Percentiles rank a stretch among this genome's conserved stretches.
phyloP scores from a whole-genome alignment of 371 early-diverging fungal species.

The Coemansia sp. region DNA sequence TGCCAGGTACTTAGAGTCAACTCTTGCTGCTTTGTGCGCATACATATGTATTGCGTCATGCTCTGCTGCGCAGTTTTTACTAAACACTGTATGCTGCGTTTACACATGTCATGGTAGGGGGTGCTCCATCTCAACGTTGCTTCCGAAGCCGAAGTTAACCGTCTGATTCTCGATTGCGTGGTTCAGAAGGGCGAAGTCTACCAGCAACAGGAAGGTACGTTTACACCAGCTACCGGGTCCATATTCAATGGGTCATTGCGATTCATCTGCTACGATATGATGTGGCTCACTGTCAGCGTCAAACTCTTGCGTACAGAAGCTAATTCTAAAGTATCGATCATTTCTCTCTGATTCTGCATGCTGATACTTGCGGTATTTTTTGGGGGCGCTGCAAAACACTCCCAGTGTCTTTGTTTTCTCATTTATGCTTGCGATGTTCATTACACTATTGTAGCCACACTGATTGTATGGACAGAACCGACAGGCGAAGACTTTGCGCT shows the following conservation, averaged over 20 bases:
- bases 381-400: background rate
- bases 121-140: slow-evolving; percentile 42
- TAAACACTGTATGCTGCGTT: background rate
- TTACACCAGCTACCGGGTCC: background rate
- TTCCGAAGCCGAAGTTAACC: slow-evolving; percentile 30
- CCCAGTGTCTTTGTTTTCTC: background rate
- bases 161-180: slow-evolving; percentile 61
- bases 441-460: slow-evolving; percentile 61
- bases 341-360: background rate
- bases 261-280: background rate
- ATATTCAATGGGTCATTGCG: background rate
- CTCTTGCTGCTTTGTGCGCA: background rate
- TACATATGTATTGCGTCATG: background rate
- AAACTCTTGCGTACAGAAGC: background rate
- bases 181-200: slow-evolving; percentile 65
- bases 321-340: background rate
- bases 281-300: background rate
- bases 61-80: background rate
- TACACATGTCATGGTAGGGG: slow-evolving; percentile 15
- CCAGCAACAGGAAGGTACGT: slow-evolving; percentile 77
- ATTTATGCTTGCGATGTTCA: background rate
- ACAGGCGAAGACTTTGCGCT: slow-evolving; percentile 77
- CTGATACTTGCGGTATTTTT: background rate
- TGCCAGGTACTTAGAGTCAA: slow-evolving; percentile 52
- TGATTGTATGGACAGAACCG: slow-evolving; percentile 91